Percentiles rank a stretch among this genome's conserved stretches.
These are phyloP conservation scores for Saururus chinensis DNA, from an alignment of 164 flowering plant genomes.

Conservation along the genomic window DNA sequence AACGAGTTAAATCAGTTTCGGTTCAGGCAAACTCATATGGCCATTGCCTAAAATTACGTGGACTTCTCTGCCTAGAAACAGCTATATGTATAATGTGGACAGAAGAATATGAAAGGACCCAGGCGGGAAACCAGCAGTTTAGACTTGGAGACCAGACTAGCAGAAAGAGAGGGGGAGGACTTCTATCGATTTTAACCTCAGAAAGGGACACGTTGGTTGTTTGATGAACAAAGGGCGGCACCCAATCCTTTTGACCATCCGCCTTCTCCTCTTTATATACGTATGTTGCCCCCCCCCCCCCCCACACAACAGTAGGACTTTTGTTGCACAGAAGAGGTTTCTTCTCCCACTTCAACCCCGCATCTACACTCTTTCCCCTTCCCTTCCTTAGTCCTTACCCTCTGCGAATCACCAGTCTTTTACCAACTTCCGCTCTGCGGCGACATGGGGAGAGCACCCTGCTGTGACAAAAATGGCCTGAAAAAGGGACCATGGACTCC, in stretches of 20 bases:
- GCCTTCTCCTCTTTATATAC: constrained; percentile 4
- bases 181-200: neutral
- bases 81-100: constrained; percentile 8
- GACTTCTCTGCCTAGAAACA: no score
- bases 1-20: no score
- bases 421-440: neutral
- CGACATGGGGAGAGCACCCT: constrained; percentile 85
- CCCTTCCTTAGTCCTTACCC: neutral
- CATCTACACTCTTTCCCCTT: neutral
- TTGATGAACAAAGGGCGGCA: constrained; percentile 25
- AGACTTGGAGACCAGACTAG: no score
- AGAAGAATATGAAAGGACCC: neutral
- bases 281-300: neutral
- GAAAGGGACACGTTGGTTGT: constrained; percentile 20
- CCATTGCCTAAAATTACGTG: no score
- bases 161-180: neutral
- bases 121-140: constrained; percentile 3
- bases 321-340: neutral
- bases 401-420: neutral
- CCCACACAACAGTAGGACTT: neutral
- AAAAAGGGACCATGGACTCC: constrained; percentile 95
- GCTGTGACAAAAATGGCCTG: constrained; percentile 80
- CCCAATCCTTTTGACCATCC: constrained; percentile 39
- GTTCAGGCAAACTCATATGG: no score
- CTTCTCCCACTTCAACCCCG: neutral